Conservation (phyloP, 140 eudicot species). For the Oenanthe javanica region DNA sequence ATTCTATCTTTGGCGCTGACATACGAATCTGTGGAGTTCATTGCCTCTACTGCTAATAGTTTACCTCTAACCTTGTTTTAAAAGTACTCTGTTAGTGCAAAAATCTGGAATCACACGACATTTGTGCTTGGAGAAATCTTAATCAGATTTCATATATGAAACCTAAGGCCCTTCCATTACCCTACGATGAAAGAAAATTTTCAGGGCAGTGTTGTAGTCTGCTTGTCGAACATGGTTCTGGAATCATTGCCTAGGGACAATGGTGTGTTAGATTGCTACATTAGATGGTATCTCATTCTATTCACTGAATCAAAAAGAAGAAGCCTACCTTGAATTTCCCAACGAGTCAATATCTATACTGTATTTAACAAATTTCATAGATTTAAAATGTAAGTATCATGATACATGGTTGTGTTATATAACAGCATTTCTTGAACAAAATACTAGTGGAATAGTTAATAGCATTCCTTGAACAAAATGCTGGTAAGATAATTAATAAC, state of each 20-base stretch:
- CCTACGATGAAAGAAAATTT: neutral
- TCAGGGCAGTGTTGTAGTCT: neutral
- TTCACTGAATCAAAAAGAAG: too few relatives aligned
- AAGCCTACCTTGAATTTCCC: neutral
- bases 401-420: neutral
- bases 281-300: neutral
- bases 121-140: too few relatives aligned
- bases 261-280: neutral
- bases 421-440: neutral
- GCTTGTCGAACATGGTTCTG: neutral
- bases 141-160: neutral
- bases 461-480: neutral
- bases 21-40: neutral
- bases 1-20: too few relatives aligned
- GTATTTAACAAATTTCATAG: neutral
- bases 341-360: neutral
- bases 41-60: neutral
- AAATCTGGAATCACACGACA: neutral
- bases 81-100: neutral
- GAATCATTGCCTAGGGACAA: neutral
- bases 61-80: neutral
- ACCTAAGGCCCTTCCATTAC: neutral
- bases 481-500: neutral
- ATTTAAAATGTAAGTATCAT: neutral
- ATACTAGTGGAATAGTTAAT: neutral